A percentile compares a stretch with the other conserved stretches of the same genome.
These are phyloP conservation scores for Brassica incana DNA, from an alignment of 345 rosid genomes.

Conservation along the genomic window DNA sequence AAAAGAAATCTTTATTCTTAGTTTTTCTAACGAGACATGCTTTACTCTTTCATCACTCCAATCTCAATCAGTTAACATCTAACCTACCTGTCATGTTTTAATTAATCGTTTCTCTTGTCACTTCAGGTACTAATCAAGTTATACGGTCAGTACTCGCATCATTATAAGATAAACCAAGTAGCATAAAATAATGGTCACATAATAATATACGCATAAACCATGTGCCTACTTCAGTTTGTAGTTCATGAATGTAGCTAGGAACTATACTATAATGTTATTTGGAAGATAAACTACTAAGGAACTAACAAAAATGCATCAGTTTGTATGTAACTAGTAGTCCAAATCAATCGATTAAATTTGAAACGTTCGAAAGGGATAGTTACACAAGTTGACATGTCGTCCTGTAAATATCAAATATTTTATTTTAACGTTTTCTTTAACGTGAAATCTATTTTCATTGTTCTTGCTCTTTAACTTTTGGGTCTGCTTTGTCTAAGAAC, in stretches of 20 bases:
- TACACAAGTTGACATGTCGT: slow-evolving; percentile 32
- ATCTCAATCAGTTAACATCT: slow-evolving; percentile 22
- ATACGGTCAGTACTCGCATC: slow-evolving; percentile 27
- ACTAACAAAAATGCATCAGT: background rate
- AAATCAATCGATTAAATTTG: background rate
- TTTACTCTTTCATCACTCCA: slow-evolving; percentile 47
- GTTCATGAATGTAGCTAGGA: slow-evolving; percentile 3
- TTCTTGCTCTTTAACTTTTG: slow-evolving; percentile 7
- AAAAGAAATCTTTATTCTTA: slow-evolving; percentile 25
- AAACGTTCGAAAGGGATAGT: slow-evolving; percentile 2
- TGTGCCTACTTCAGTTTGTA: background rate
- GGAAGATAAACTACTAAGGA: background rate
- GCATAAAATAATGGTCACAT: background rate
- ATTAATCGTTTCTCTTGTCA: background rate
- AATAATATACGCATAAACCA: background rate
- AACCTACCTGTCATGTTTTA: background rate
- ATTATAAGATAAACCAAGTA: background rate
- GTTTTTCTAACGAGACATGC: slow-evolving; percentile 40
- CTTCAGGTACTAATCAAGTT: slow-evolving; percentile 26
- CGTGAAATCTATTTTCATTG: slow-evolving; percentile 5
- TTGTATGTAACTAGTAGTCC: background rate
- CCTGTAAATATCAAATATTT: slow-evolving; percentile 32
- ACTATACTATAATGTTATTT: background rate
- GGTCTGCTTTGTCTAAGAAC: slow-evolving; percentile 1
- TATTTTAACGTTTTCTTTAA: background rate